A percentile compares a stretch with the other conserved stretches of the same genome.
phyloP scores from a whole-genome alignment of 1,284 basidiomycete genomes.

The Cryptococcus jaspeensis region DNA sequence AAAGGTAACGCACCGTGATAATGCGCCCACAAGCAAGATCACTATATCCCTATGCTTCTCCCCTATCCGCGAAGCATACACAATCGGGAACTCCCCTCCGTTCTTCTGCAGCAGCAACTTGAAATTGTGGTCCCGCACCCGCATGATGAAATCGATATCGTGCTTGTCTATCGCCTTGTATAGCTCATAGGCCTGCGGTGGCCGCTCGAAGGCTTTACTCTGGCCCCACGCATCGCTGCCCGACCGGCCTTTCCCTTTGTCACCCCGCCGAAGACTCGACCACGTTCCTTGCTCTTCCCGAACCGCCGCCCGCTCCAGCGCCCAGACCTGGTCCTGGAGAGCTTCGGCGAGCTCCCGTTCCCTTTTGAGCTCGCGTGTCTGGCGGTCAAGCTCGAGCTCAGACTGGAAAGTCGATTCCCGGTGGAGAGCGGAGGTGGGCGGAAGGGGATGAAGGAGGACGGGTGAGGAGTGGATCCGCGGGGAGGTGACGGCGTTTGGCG shows the following conservation, averaged over 20 bases:
- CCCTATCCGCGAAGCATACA: slow-evolving; percentile 49
- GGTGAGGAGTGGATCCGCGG: slow-evolving; percentile 33
- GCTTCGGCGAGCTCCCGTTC: slow-evolving; percentile 46
- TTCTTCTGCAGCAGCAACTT: slow-evolving; percentile 47
- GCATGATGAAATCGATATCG: slow-evolving; percentile 50
- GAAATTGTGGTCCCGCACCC: slow-evolving; percentile 51
- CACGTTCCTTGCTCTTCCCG: slow-evolving; percentile 32
- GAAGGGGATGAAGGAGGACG: slow-evolving; percentile 41
- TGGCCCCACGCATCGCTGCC: slow-evolving; percentile 7
- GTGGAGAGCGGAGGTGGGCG: slow-evolving; percentile 25
- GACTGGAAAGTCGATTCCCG: slow-evolving; percentile 33
- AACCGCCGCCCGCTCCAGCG: slow-evolving; percentile 32
- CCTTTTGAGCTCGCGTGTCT: slow-evolving; percentile 28
- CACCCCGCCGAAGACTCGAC: slow-evolving; percentile 13
- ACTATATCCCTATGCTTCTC: slow-evolving; percentile 46
- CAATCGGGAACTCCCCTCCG: slow-evolving; percentile 49
- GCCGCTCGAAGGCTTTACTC: slow-evolving; percentile 34
- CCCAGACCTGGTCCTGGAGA: slow-evolving; percentile 43
- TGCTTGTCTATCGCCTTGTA: slow-evolving; percentile 51
- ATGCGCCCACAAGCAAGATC: slow-evolving; percentile 47
- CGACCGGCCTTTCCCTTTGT: slow-evolving; percentile 16
- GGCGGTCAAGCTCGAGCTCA: slow-evolving; percentile 46
- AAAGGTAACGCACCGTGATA: slow-evolving; percentile 50
- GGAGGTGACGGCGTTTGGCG: slow-evolving; percentile 1
- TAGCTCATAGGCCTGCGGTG: slow-evolving; percentile 51